Percentiles rank a stretch among this genome's conserved stretches.
Conservation (phyloP, 257 asterid species). For the Gentiana straminea region DNA sequence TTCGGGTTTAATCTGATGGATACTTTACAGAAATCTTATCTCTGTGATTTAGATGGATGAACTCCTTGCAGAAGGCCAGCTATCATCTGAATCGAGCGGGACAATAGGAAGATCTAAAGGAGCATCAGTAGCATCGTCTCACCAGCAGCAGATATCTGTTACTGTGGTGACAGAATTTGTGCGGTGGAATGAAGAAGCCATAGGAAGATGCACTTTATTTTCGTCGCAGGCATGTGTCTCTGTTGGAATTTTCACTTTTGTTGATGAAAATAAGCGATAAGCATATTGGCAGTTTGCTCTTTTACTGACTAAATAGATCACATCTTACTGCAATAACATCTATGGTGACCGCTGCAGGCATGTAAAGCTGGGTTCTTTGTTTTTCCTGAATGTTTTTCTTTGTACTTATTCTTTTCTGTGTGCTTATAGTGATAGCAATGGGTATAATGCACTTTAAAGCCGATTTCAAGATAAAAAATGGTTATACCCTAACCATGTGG, state of each 20-base stretch:
- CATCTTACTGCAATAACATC: too few relatives aligned
- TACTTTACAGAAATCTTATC: conserved; percentile 8
- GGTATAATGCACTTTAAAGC: too few relatives aligned
- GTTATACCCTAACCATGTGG: too few relatives aligned
- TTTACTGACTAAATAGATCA: too few relatives aligned
- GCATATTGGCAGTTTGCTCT: too few relatives aligned
- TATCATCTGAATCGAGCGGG: conserved; percentile 68
- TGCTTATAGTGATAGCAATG: not conserved
- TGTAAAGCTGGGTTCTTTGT: not conserved
- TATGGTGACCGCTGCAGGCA: not conserved
- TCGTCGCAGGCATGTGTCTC: conserved; percentile 54
- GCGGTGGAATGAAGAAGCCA: conserved; percentile 98
- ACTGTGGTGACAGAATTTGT: conserved; percentile 94
- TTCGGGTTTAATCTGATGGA: conserved; percentile 8
- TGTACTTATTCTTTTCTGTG: not conserved
- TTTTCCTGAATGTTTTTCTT: not conserved
- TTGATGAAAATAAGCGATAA: not conserved
- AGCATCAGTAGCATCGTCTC: conserved; percentile 72
- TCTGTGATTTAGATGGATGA: conserved; percentile 72
- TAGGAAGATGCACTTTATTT: conserved; percentile 72
- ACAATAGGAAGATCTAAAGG: conserved; percentile 96
- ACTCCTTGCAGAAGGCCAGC: conserved; percentile 70
- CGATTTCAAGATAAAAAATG: too few relatives aligned
- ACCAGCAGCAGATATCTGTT: conserved; percentile 88
- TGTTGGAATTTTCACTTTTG: conserved; percentile 2